Base-by-base conservation (phyloP, 1,284 basidiomycete species). In the Cryptococcus sp. region DNA sequence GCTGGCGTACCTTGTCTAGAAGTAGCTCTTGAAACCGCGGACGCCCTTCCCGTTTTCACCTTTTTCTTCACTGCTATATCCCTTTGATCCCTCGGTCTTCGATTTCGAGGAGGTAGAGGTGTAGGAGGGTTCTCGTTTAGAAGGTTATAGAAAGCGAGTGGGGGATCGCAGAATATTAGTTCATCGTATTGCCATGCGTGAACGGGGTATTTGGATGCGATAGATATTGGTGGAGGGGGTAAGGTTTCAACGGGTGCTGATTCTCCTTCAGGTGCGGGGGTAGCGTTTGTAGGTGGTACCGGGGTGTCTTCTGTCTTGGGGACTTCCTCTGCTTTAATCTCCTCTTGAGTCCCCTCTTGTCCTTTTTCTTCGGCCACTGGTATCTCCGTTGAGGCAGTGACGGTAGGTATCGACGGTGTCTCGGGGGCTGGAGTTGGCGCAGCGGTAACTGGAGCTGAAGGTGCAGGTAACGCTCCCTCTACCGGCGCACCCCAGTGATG, bases 151-250 rank as follows among this genome's bases (percentile, higher is more conserved):
- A 98, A 95, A 33, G 86, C 81, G 58, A 91, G 86, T 59, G 88
- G 91, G 1, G 96, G 96, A 68, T 98, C 95, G 63, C 86, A 85
- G 78, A 99, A 98, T 48, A 98, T 91, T 58, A 98, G 84, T 65
- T 99, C 96, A 73, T 98, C 96, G 78, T 98, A 98, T 70, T 98
- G 94, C 95, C 96, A 99, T 0, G 92, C 90, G 73, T 98, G 90
- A n/a, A 97, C 89, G 0, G 80, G 78, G 15, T 74, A 70, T 14
- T 63, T 67, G 14, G 66, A 55, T 5, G 67, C 57, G 35, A 67
- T 60, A 1, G 67, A 66, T 0, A 61, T 30, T 3, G 56, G 48
- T 59, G 57, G 60, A 51, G 43, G 13, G 43, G 3, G 32, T 13
- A 32, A 49, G 44, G 4, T 35, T 46, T 35, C 52, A 32, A 38